phyloP scores from a whole-genome alignment of 176 grass and related monocot species.

The Oryza australiensis region DNA sequence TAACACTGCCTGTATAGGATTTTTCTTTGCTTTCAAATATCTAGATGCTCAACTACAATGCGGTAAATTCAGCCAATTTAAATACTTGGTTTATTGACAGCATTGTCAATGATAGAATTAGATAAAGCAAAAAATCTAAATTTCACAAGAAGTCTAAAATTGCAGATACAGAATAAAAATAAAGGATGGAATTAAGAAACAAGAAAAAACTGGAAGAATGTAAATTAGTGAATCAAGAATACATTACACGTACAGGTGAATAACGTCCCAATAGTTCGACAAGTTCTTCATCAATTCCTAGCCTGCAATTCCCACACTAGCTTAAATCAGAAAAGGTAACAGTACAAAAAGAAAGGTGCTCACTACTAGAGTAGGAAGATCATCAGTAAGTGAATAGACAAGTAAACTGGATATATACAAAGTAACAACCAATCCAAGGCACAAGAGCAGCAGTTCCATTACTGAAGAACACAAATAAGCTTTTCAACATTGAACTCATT shows the following conservation, averaged over 20 bases:
- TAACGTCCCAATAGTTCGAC: slow-evolving; percentile 63
- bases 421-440: not conserved
- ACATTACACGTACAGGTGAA: slow-evolving; percentile 67
- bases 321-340: slow-evolving; percentile 27
- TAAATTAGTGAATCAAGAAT: not conserved
- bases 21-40: slow-evolving; percentile 5
- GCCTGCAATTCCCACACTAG: slow-evolving; percentile 38
- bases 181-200: not conserved
- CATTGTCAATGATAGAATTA: not conserved
- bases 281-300: slow-evolving; percentile 96
- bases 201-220: not conserved
- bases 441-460: not conserved
- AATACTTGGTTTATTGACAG: not conserved
- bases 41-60: not conserved
- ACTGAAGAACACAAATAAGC: not conserved
- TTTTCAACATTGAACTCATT: slow-evolving; percentile 8
- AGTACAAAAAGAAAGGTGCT: not conserved
- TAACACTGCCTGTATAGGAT: not conserved
- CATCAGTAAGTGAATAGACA: not conserved
- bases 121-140: not conserved
- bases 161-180: not conserved
- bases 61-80: not conserved
- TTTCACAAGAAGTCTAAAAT: not conserved
- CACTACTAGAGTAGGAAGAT: not conserved
- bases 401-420: not conserved